Base-by-base conservation (phyloP, 208 protist species). In the Perkinsela sp. region DNA sequence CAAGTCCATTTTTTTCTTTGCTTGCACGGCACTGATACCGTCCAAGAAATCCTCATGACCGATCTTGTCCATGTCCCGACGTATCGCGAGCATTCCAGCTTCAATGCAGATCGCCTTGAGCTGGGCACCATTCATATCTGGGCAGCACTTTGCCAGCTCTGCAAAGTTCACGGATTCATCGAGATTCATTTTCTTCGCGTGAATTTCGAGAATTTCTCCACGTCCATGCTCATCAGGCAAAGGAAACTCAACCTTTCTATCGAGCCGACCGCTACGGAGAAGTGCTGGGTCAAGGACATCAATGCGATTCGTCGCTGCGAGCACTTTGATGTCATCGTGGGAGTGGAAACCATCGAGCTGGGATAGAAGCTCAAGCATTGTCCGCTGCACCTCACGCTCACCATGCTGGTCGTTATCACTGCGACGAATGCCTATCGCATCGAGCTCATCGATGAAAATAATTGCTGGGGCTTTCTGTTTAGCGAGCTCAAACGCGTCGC, bases 241-340 rank as follows among this genome's bases (percentile, higher is more conserved):
- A 1, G 97, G 96, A 73, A 99, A 98, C 83, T 99, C 96, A 68
- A 99, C 95, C 82, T 99, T 99, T 68, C 97, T 76, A 76, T 99
- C 98, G 0, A 99, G 76, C 68, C 97, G 86, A 16, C 97, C 97
- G 67, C 93, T 97, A 66, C 98, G 88, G 16, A 99, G 83, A 28
- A 99, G 83, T 0, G 98, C 98, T n/a, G 98, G 98, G 82, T 99
- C 98, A 1, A 99, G 86, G 68, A 99, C 97, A 78, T 99, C 97
- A 67, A 99, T 94, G 72, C 97, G 85, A 78, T 99, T 99, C 1
- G 97, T 99, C 15, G 97, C 96, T 0, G 96, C 96, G 74, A 99
- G 98, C 22, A 99, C 96, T 84, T 99, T 99, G 29, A 99, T 95
- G 48, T 93, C 80, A 32, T 94, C 88, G 69, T 93, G 88, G 75